Base-by-base conservation (phyloP, 305 asterid species). In the Fraxinus floribunda region DNA sequence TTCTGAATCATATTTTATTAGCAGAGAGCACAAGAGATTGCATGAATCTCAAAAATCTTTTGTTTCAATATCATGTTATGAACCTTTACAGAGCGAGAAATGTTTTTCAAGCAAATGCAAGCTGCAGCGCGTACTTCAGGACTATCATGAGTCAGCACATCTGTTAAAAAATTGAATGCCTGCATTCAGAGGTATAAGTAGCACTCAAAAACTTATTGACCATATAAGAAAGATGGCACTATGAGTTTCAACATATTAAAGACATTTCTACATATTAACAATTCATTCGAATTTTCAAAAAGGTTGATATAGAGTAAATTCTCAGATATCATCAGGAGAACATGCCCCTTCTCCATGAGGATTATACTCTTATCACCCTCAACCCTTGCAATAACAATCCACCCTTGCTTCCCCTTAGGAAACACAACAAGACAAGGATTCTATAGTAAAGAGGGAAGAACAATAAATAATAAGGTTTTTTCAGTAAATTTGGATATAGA, bases 31-130 rank as follows among this genome's bases (percentile, higher is more conserved):
- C 80, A 83, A 72, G 80, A n/a, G 44, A 71, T 66, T 41, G 73
- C 73, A 83, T 49, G 79, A 80, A 44, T 78, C 24, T 26, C 52
- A 30, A 60, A 79, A 44, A 72, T 64, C 49, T 74, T 44, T 24
- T 49, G 22, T 41, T 22, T 76, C 81, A n/a, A 38, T 46, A 78
- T 80, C 57, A 81, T 36, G 79, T 22, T 60, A 83, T 7, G 32
- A 83, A 96, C 99, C 99, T 96, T 94, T 87, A 93, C 91, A 36
- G 98, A 94, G 44, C 98, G 99, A 83, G 98, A 88, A 83, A 91
- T 88, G 81, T 89, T 93, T 91, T 90, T 94, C 90, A 96, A 89
- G 79, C 96, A 92, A 83, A 87, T 80, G 89, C 98, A 96, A 80
- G 98, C 92, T 38, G 98, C 99, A 91, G 88, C 39, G 39, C 39